These are phyloP conservation scores for Puccinia triticina DNA, from an alignment of 1,284 basidiomycete genomes.

Conservation along the genomic window DNA sequence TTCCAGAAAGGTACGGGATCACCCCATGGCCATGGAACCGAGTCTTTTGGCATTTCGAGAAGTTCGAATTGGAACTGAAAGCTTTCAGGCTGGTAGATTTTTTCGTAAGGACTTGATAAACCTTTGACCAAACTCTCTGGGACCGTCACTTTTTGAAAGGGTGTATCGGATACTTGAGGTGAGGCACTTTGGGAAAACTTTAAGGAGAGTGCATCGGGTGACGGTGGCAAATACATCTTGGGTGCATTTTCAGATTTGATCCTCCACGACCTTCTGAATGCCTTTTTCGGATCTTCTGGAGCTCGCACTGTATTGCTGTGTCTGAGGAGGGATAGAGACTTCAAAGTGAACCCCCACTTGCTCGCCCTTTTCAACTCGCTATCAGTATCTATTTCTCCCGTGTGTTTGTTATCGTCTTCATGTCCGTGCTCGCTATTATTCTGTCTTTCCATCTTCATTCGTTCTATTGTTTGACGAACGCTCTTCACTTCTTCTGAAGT, in stretches of 20 bases:
- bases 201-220: slow-evolving; percentile 8
- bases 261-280: not conserved
- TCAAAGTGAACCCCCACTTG: slow-evolving; percentile 26
- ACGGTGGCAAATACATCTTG: slow-evolving; percentile 1
- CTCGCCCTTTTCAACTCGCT: slow-evolving; percentile 6
- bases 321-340: slow-evolving; percentile 28
- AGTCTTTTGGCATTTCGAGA: slow-evolving; percentile 52
- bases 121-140: slow-evolving; percentile 29
- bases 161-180: not conserved
- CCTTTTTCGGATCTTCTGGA: not conserved
- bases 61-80: slow-evolving; percentile 9
- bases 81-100: not conserved
- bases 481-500: slow-evolving; percentile 17
- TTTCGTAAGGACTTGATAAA: slow-evolving; percentile 29
- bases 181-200: not conserved
- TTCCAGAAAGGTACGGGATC: slow-evolving; percentile 54
- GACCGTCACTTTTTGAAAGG: slow-evolving; percentile 13
- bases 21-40: slow-evolving; percentile 54
- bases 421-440: not conserved
- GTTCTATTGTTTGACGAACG: slow-evolving; percentile 25
- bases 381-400: not conserved
- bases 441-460: slow-evolving; percentile 28
- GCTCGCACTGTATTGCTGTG: not conserved
- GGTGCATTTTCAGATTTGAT: slow-evolving; percentile 2
- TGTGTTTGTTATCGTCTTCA: slow-evolving; percentile 13